These are phyloP conservation scores for Candida hungchunana DNA, from an alignment of 805 yeast genomes.

Conservation along the genomic window DNA sequence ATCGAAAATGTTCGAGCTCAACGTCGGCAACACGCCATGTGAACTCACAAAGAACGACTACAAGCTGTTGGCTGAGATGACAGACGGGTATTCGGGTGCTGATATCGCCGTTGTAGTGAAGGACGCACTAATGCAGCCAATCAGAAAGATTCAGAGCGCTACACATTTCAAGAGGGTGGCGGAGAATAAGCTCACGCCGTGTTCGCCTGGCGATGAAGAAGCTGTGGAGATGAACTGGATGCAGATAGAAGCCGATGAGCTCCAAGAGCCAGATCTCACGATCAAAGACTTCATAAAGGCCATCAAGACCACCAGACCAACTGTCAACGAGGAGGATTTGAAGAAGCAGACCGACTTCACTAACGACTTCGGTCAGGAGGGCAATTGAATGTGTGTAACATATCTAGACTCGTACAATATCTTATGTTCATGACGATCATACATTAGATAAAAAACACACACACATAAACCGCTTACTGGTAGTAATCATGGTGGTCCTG, in stretches of 20 bases:
- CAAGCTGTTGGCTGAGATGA: slow-evolving; percentile 80
- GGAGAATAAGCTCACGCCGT: slow-evolving; percentile 67
- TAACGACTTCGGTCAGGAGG: slow-evolving; percentile 95
- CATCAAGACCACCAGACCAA: slow-evolving; percentile 86
- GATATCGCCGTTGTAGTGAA: slow-evolving; percentile 95
- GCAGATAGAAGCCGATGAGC: slow-evolving; percentile 83
- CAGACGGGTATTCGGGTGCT: slow-evolving; percentile 96
- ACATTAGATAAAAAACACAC: no score
- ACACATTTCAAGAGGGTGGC: slow-evolving; percentile 80
- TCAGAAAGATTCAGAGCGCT: slow-evolving; percentile 90
- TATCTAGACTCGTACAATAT: no score
- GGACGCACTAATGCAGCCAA: slow-evolving; percentile 98
- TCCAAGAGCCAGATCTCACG: slow-evolving; percentile 84
- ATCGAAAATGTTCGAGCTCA: slow-evolving; percentile 87
- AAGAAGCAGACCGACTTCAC: slow-evolving; percentile 84
- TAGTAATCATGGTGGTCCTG: slow-evolving; percentile 48
- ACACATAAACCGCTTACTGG: no score
- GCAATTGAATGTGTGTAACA: slow-evolving; percentile 68
- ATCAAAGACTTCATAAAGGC: slow-evolving; percentile 93
- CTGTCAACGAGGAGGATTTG: slow-evolving; percentile 84
- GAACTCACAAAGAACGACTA: slow-evolving; percentile 68
- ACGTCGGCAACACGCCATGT: slow-evolving; percentile 89
- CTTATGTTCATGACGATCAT: no score
- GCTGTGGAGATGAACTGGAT: slow-evolving; percentile 93
- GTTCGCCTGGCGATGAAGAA: slow-evolving; percentile 92